phyloP scores from a whole-genome alignment of 768 basidiomycete genomes.

The Suillus placidus region DNA sequence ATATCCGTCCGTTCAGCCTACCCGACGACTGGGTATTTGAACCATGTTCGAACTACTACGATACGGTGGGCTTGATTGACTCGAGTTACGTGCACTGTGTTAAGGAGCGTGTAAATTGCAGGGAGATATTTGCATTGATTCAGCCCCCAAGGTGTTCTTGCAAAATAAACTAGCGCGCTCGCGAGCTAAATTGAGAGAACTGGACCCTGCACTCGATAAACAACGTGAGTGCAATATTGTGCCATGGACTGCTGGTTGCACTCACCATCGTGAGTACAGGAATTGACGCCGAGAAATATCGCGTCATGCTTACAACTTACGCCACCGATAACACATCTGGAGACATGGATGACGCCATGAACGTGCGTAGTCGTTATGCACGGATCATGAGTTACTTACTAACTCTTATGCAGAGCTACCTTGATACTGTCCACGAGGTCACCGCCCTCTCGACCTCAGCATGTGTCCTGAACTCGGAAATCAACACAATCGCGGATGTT shows the following conservation, averaged over 20 bases:
- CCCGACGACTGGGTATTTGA: conserved; percentile 77
- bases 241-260: conserved; percentile 16
- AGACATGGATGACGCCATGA: conserved; percentile 45
- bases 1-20: conserved; percentile 62
- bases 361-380: conserved; percentile 17
- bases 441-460: conserved; percentile 57
- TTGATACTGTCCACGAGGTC: conserved; percentile 66
- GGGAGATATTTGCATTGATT: conserved; percentile 61
- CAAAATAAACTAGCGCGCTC: conserved; percentile 75
- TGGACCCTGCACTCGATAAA: conserved; percentile 54
- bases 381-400: conserved; percentile 9
- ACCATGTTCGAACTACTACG: conserved; percentile 73
- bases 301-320: conserved; percentile 50
- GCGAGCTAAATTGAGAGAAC: conserved; percentile 63
- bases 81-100: neutral
- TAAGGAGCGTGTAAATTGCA: conserved; percentile 13
- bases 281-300: conserved; percentile 55
- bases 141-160: conserved; percentile 72
- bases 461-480: conserved; percentile 62
- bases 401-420: conserved; percentile 48
- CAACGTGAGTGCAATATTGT: conserved; percentile 53
- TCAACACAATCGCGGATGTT: conserved; percentile 57
- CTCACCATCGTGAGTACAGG: conserved; percentile 38
- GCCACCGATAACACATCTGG: conserved; percentile 51
- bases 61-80: conserved; percentile 53